A percentile compares a stretch with the other conserved stretches of the same genome.
phyloP scores from a whole-genome alignment of 2,329 filamentous ascomycete genomes.

The Lasiodiplodia citricola region DNA sequence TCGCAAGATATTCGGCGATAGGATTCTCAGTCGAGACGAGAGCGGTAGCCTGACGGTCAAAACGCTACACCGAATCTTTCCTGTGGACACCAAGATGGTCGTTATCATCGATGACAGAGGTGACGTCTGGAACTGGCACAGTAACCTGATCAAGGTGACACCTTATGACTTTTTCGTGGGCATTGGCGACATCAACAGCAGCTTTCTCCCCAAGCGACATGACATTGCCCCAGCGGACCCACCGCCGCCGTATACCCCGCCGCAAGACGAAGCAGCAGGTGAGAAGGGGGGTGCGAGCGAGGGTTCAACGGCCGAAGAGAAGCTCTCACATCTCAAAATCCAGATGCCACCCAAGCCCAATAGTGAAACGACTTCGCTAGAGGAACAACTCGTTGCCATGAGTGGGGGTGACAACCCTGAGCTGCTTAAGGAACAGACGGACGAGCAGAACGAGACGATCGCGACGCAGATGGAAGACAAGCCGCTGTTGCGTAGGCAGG shows the following conservation, averaged over 20 bases:
- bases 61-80: constrained; percentile 87
- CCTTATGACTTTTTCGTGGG: constrained; percentile 98
- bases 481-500: constrained; percentile 89
- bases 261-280: neutral
- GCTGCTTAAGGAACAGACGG: constrained; percentile 74
- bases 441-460: constrained; percentile 85
- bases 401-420: constrained; percentile 71
- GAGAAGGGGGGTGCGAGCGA: neutral
- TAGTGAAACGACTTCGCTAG: constrained; percentile 64
- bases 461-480: constrained; percentile 88
- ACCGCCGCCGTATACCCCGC: neutral
- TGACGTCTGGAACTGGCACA: constrained; percentile 93
- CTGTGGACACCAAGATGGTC: constrained; percentile 98
- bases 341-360: constrained; percentile 37
- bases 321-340: constrained; percentile 20
- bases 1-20: constrained; percentile 86
- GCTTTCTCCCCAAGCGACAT: constrained; percentile 82
- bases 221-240: constrained; percentile 35
- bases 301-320: neutral
- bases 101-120: constrained; percentile 97
- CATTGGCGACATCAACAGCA: constrained; percentile 98
- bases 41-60: constrained; percentile 93
- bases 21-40: constrained; percentile 95
- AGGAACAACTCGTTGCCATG: constrained; percentile 78
- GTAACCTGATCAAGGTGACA: constrained; percentile 91